Evolutionary conservation across 192 early-diverging fungal species (phyloP).

Genomic region (Geranomyces variabilis): DNA sequence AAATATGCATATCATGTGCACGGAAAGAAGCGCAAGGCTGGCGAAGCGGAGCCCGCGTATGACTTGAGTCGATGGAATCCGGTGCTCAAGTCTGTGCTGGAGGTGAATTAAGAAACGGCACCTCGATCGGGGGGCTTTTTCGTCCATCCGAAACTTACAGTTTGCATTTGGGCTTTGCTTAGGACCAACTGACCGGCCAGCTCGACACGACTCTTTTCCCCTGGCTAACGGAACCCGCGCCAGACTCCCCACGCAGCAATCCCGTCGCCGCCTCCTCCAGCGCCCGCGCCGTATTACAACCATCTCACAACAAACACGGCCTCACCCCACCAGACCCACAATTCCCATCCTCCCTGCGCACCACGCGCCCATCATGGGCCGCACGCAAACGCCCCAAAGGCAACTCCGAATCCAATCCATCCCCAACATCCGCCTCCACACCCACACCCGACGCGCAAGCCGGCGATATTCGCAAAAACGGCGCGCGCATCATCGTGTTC

Average conservation of each 20-base stretch:
- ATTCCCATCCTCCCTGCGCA: constrained; percentile 52
- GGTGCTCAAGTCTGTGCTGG: constrained; percentile 68
- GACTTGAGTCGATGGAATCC: constrained; percentile 81
- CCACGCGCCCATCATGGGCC: constrained; percentile 55
- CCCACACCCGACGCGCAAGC: not conserved
- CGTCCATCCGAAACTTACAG: not conserved
- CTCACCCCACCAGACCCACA: constrained; percentile 35
- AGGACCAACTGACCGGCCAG: constrained; percentile 52
- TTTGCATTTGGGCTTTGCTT: constrained; percentile 6
- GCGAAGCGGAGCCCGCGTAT: constrained; percentile 65
- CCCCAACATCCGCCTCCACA: not conserved
- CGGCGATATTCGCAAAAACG: constrained; percentile 51
- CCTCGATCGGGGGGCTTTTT: not conserved
- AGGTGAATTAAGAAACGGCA: constrained; percentile 45
- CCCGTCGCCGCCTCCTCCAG: constrained; percentile 34
- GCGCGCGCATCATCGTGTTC: constrained; percentile 73
- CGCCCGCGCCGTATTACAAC: not conserved
- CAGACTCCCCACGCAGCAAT: constrained; percentile 37
- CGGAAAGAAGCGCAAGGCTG: constrained; percentile 52
- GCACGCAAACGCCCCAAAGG: constrained; percentile 4
- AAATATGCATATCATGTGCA: constrained; percentile 54
- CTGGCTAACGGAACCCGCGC: constrained; percentile 59
- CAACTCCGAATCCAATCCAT: not conserved
- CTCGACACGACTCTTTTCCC: constrained; percentile 69
- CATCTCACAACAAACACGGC: constrained; percentile 31